A percentile compares a stretch with the other conserved stretches of the same genome.
phyloP scores from a whole-genome alignment of 257 asterid genomes.

The Capsicum baccatum region DNA sequence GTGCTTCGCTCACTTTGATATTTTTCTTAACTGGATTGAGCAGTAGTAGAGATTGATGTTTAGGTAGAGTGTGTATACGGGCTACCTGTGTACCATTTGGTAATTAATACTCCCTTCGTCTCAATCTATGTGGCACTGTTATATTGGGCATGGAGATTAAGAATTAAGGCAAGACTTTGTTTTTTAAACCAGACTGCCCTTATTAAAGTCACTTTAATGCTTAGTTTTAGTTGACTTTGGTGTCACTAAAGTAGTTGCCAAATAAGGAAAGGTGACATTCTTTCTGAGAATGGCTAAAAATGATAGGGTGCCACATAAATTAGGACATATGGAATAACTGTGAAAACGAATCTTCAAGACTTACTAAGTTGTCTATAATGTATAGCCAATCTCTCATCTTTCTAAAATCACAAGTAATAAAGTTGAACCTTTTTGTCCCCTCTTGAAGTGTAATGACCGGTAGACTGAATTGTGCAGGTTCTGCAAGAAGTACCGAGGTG shows the following conservation, averaged over 20 bases:
- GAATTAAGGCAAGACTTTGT: too few relatives aligned
- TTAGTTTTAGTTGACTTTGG: too few relatives aligned
- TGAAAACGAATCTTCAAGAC: not conserved
- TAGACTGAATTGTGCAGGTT: constrained; percentile 20
- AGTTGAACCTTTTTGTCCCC: not conserved
- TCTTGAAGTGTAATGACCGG: not conserved
- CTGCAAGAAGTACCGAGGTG: constrained; percentile 14
- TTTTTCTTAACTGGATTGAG: not conserved
- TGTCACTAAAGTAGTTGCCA: too few relatives aligned
- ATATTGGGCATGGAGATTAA: too few relatives aligned
- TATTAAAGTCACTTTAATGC: too few relatives aligned
- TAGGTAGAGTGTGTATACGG: not conserved
- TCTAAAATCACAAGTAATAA: not conserved
- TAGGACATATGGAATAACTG: not conserved
- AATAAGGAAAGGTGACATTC: too few relatives aligned
- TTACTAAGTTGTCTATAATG: not conserved
- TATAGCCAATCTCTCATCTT: not conserved
- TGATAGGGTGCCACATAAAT: too few relatives aligned
- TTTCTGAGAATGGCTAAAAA: too few relatives aligned
- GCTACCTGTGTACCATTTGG: not conserved
- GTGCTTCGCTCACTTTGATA: not conserved
- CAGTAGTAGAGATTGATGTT: not conserved
- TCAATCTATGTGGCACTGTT: too few relatives aligned
- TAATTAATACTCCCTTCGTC: not conserved
- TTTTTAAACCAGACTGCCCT: too few relatives aligned